A percentile compares a stretch with the other conserved stretches of the same genome.
Evolutionary conservation across 768 basidiomycete genomes (phyloP).

Genomic region (Amanita inopinata): DNA sequence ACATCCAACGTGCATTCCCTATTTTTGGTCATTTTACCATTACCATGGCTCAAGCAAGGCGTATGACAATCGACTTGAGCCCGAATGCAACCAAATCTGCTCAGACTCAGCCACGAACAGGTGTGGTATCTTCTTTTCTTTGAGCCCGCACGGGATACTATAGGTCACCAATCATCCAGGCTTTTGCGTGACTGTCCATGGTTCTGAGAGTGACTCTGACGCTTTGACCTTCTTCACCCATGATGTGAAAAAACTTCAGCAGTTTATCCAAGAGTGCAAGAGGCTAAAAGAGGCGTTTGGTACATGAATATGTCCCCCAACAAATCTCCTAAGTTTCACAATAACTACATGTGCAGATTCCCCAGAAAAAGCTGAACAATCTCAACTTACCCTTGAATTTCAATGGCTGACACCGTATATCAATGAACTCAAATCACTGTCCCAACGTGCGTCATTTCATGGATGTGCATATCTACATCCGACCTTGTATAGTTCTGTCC

Average conservation of each 20-base stretch:
- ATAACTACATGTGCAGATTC: neutral
- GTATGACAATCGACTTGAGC: conserved; percentile 26
- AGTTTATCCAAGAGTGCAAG: conserved; percentile 45
- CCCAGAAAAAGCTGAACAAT: conserved; percentile 2
- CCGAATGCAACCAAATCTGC: conserved; percentile 15
- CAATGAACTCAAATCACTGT: conserved; percentile 5
- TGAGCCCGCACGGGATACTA: conserved; percentile 1
- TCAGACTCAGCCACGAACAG: conserved; percentile 28
- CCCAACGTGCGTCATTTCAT: conserved; percentile 3
- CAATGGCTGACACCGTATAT: conserved; percentile 5
- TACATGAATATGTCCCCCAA: conserved; percentile 17
- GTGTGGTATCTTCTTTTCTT: conserved; percentile 20
- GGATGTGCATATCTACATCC: neutral
- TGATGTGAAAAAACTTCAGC: conserved; percentile 37
- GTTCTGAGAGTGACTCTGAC: conserved; percentile 15
- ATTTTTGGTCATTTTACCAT: conserved; percentile 46
- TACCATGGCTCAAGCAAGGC: conserved; percentile 44
- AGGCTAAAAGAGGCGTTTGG: conserved; percentile 42
- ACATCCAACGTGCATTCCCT: conserved; percentile 44
- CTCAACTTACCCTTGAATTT: conserved; percentile 5
- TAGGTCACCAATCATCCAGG: conserved; percentile 24
- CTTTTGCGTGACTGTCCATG: conserved; percentile 42
- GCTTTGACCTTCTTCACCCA: conserved; percentile 36
- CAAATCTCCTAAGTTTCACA: neutral
- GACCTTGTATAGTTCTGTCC: conserved; percentile 25